Evolutionary conservation across 2,329 filamentous ascomycete genomes (phyloP), one percentile per base, ranked within the genome.

Genomic region (Lizonia empirigonia): DNA sequence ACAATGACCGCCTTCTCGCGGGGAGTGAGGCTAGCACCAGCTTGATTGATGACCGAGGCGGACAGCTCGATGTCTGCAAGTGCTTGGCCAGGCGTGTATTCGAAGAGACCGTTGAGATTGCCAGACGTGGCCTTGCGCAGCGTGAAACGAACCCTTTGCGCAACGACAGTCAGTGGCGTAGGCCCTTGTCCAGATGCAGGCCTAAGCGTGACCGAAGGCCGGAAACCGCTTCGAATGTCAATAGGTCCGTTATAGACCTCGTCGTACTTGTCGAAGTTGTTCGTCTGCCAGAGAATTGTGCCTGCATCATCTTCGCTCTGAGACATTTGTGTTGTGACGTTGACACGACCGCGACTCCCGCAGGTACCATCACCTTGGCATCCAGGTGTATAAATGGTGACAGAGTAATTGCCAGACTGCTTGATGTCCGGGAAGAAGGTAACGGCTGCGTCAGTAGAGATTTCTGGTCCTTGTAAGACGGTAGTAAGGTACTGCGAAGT

Each of bases 261-360:
- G 69, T 99, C 94, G 68, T 96, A 97, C 74, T 99, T 99, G 78
- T 97, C 93, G 71, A 87, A 95, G 70, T 95, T 83, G 75, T 99
- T 99, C 15, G 92, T 96, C 74, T 99, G 94, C 69, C 83, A 95
- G 7, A 97, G 77, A 0, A 83, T 81, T 1, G 80, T 84, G 22
- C 83, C 80, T 50, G 86, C 79, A 5, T 82, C 78, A 18, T 29
- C 20, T 16, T 51, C 44, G 7, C 36, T 53, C 6, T 78, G 75
- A 2, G 85, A 82, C 78, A 94, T 85, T 19, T 80, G 81, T 26
- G 86, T 89, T 1, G 89, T 93, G 44, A 99, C 80, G 60, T 91
- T 91, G 50, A 97, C 87, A 64, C 85, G 83, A 13, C 93, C 94
- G 65, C 94, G 86, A 12, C 81, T 85, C 15, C 70, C 71, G 70